These are phyloP conservation scores for Conoideocrella luteorostrata DNA, from an alignment of 2,329 filamentous ascomycete genomes.

Conservation along the genomic window DNA sequence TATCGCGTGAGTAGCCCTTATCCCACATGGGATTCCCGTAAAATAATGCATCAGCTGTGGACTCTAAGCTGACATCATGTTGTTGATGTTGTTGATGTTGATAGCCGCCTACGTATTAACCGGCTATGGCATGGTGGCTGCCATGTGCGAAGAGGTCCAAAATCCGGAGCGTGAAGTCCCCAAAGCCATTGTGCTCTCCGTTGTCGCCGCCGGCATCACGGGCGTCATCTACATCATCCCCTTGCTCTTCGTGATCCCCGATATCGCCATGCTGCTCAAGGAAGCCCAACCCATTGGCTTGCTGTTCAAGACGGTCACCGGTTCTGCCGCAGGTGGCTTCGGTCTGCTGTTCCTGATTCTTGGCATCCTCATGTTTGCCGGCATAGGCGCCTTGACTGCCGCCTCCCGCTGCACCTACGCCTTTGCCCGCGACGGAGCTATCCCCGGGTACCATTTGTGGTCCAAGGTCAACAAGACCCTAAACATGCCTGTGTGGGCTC, in stretches of 20 bases:
- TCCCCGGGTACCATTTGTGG: constrained; percentile 64
- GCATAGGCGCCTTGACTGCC: constrained; percentile 67
- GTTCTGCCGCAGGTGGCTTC: constrained; percentile 66
- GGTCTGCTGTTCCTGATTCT: constrained; percentile 69
- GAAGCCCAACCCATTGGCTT: constrained; percentile 70
- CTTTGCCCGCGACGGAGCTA: constrained; percentile 68
- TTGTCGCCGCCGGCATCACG: constrained; percentile 57
- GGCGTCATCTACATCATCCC: constrained; percentile 62
- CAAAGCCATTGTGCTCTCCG: constrained; percentile 61
- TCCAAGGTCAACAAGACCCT: constrained; percentile 56
- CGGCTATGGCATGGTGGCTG: constrained; percentile 46
- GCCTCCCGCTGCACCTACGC: constrained; percentile 70
- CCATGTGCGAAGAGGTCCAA: constrained; percentile 57
- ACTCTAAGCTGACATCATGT: too few relatives aligned
- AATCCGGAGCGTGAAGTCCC: constrained; percentile 56
- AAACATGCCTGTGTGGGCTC: constrained; percentile 63
- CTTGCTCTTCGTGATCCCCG: constrained; percentile 68
- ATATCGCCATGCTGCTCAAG: constrained; percentile 54
- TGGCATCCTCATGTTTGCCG: constrained; percentile 71
- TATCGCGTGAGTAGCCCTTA: constrained; percentile 39
- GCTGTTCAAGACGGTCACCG: constrained; percentile 70
- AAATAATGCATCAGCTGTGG: too few relatives aligned
- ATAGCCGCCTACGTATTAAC: constrained; percentile 33
- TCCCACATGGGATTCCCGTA: too few relatives aligned
- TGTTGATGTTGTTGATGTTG: too few relatives aligned